phyloP scores from a whole-genome alignment of 2,329 filamentous ascomycete species.

The Trematosphaeria pertusa region DNA sequence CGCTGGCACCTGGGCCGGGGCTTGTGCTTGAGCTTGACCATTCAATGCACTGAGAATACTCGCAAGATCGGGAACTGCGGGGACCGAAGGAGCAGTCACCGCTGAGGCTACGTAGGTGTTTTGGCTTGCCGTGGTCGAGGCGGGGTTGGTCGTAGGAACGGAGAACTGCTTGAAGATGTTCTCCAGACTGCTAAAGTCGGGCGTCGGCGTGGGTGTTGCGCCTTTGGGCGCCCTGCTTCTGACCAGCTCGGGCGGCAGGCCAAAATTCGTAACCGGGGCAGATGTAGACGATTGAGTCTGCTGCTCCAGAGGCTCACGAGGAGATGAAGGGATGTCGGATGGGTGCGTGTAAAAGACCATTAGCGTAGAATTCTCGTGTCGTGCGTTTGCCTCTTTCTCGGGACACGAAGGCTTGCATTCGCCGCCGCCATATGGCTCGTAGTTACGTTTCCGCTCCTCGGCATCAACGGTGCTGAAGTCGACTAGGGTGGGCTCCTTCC shows the following conservation, averaged over 20 bases:
- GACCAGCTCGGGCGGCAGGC: constrained; percentile 39
- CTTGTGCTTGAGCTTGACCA: constrained; percentile 23
- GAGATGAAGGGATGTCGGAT: constrained; percentile 55
- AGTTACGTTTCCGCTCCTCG: constrained; percentile 54
- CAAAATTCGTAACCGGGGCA: constrained; percentile 45
- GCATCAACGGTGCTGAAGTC: constrained; percentile 53
- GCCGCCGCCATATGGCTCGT: constrained; percentile 55
- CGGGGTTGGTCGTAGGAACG: constrained; percentile 16
- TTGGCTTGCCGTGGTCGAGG: constrained; percentile 17
- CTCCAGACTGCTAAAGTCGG: constrained; percentile 35
- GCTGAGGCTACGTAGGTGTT: constrained; percentile 24
- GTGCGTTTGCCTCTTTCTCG: constrained; percentile 53
- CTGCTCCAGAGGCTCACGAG: constrained; percentile 53
- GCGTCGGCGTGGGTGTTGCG: constrained; percentile 14
- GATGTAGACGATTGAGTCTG: constrained; percentile 21
- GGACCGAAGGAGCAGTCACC: constrained; percentile 15
- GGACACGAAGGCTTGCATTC: constrained; percentile 46
- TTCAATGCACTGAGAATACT: constrained; percentile 37
- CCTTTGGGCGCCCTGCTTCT: constrained; percentile 31
- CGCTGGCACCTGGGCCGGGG: constrained; percentile 9
- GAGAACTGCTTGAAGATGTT: constrained; percentile 39
- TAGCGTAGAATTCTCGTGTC: constrained; percentile 55
- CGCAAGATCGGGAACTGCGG: constrained; percentile 29
- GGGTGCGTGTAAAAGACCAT: constrained; percentile 55
- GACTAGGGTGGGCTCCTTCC: constrained; percentile 43